phyloP scores from a whole-genome alignment of 352 stramenopile species.

The Phytophthora sp. region DNA sequence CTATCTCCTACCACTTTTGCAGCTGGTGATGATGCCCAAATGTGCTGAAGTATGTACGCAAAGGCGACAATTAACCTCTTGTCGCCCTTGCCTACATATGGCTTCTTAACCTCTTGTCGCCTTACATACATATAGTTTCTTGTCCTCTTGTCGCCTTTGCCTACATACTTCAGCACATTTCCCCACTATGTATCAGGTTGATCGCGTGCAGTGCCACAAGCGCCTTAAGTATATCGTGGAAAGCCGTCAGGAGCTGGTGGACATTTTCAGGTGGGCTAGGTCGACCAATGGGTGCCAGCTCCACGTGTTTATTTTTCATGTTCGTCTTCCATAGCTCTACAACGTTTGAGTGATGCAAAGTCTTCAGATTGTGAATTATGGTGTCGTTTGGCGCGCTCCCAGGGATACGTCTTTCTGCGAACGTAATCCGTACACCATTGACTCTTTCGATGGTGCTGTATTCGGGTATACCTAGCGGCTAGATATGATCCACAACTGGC shows the following conservation, averaged over 20 bases:
- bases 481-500: slow-evolving; percentile 14
- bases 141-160: slow-evolving; percentile 10
- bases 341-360: slow-evolving; percentile 24
- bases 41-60: too few species aligned
- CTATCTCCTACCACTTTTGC: too few species aligned
- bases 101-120: too few species aligned
- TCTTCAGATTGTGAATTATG: slow-evolving; percentile 15
- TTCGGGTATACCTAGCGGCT: slow-evolving; percentile 2
- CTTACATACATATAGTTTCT: too few species aligned
- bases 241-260: slow-evolving; percentile 17
- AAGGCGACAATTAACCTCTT: too few species aligned
- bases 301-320: slow-evolving; percentile 14
- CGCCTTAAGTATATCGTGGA: slow-evolving; percentile 22
- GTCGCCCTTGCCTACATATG: too few species aligned
- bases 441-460: slow-evolving; percentile 7
- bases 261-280: slow-evolving; percentile 5
- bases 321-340: slow-evolving; percentile 17
- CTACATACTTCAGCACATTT: slow-evolving; percentile 20
- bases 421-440: slow-evolving; percentile 19
- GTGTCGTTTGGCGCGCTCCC: slow-evolving; percentile 2
- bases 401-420: slow-evolving; percentile 23
- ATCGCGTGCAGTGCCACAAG: slow-evolving; percentile 27
- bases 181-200: slow-evolving; percentile 19
- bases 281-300: slow-evolving; percentile 14
- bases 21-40: background rate